phyloP scores from a whole-genome alignment of 1,139 yeast species.

The Candida sp. region DNA sequence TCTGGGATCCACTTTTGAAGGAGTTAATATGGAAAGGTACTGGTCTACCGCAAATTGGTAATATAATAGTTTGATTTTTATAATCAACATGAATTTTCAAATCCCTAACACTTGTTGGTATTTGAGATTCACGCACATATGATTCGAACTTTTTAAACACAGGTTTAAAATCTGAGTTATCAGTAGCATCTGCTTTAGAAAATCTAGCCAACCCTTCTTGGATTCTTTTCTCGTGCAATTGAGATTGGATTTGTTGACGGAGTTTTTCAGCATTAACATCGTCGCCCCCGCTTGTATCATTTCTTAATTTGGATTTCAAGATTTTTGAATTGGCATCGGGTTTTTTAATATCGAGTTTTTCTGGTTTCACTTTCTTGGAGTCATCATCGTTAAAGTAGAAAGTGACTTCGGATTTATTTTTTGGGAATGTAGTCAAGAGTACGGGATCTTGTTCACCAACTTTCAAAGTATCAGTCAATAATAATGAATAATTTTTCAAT shows the following conservation, averaged over 20 bases:
- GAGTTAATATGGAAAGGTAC: constrained; percentile 97
- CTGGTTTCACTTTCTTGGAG: constrained; percentile 25
- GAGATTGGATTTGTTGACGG: constrained; percentile 79
- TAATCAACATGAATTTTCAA: constrained; percentile 84
- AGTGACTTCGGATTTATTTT: constrained; percentile 70
- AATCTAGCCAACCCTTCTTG: constrained; percentile 81
- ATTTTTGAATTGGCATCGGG: constrained; percentile 52
- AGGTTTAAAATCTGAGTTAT: constrained; percentile 62
- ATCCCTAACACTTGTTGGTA: constrained; percentile 81
- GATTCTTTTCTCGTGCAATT: constrained; percentile 80
- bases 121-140: constrained; percentile 87
- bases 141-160: constrained; percentile 92
- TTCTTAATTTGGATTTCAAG: constrained; percentile 75
- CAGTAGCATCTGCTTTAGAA: constrained; percentile 71
- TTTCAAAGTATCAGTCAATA: constrained; percentile 81
- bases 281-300: constrained; percentile 75
- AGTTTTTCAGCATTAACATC: constrained; percentile 66
- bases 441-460: constrained; percentile 62
- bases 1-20: constrained; percentile 91
- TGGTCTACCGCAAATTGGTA: constrained; percentile 94
- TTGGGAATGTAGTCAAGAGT: constrained; percentile 72
- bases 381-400: constrained; percentile 72
- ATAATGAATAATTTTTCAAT: constrained; percentile 58
- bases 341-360: constrained; percentile 30
- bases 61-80: constrained; percentile 82